Base-by-base conservation (phyloP, 192 early-diverging fungal species). In the Coemansia sp. region DNA sequence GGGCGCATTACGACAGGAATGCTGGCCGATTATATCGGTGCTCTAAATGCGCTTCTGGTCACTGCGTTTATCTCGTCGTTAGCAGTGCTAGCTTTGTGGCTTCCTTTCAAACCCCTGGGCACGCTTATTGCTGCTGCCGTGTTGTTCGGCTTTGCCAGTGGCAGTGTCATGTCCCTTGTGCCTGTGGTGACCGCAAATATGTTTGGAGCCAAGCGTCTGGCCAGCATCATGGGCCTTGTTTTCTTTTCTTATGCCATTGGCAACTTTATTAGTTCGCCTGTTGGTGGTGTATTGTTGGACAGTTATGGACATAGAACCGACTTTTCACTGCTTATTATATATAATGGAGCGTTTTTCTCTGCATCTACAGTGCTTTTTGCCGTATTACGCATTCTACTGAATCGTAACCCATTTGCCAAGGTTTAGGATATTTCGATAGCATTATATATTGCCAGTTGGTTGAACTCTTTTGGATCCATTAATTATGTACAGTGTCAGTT, bases 81-180 rank as follows among this genome's bases (percentile, higher is more conserved):
- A 43, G 68, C 64, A 12, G 59, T 77, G 24, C 60, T 82, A 21
- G 68, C 71, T 26, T 23, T 82, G 2, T 82, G 75, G 79, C 57
- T 76, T 6, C 73, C 70, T 21, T 76, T 77, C 35, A 66, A 69
- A 21, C 51, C 33, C 23, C 16, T 66, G 15, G 67, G 68, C n/a
- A 62, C 68, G 6, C 60, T 82, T 24, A 63, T 71, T 26, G 70
- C 67, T 0, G 49, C 67, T 3, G 74, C 62, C 5, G 55, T 69
- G 1, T 20, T 82, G 2, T 76, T 71, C 62, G 78, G 78, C 3
- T 81, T 81, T 30, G 71, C 53, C 20, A 75, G 68, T 15, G 73
- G 72, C 20, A 69, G 62, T 23, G 59, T 82, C 33, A 71, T 82
- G 6, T 66, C 71, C 4, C 63, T 74, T n/a, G 48, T 76, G 15